Conservation (phyloP, 192 early-diverging fungal genomes). For the Chytriomyces sp. region DNA sequence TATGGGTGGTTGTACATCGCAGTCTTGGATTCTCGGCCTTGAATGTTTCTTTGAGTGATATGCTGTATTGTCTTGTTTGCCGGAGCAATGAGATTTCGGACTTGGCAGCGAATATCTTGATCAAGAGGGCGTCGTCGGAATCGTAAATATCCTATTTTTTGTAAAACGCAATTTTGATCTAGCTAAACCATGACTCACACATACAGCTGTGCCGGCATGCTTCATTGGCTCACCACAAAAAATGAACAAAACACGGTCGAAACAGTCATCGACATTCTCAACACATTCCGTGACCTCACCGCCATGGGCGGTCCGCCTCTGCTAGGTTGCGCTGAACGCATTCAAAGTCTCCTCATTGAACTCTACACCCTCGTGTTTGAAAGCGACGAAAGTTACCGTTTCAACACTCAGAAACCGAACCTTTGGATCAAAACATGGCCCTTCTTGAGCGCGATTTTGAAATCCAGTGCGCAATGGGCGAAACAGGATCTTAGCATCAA, state of each 20-base stretch:
- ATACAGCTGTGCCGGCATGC: slow-evolving; percentile 1
- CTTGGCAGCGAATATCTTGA: slow-evolving; percentile 10
- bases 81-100: slow-evolving; percentile 25
- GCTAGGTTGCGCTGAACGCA: slow-evolving; percentile 27
- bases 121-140: background rate
- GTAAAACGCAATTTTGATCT: background rate
- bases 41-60: background rate
- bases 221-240: slow-evolving; percentile 4
- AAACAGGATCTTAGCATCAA: slow-evolving; percentile 36
- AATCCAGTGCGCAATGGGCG: slow-evolving; percentile 31
- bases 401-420: slow-evolving; percentile 23
- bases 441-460: slow-evolving; percentile 22
- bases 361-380: slow-evolving; percentile 1
- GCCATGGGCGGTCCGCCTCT: slow-evolving; percentile 34
- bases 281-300: slow-evolving; percentile 36
- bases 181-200: background rate
- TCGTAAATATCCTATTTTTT: slow-evolving; percentile 14
- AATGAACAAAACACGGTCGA: slow-evolving; percentile 1
- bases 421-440: slow-evolving; percentile 39
- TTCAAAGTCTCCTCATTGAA: slow-evolving; percentile 23
- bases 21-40: background rate
- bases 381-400: slow-evolving; percentile 27
- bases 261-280: slow-evolving; percentile 21
- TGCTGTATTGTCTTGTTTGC: slow-evolving; percentile 34
- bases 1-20: slow-evolving; percentile 29